Evolutionary conservation across 2,329 filamentous ascomycete genomes (phyloP).

Genomic region (Colletotrichum agaves): DNA sequence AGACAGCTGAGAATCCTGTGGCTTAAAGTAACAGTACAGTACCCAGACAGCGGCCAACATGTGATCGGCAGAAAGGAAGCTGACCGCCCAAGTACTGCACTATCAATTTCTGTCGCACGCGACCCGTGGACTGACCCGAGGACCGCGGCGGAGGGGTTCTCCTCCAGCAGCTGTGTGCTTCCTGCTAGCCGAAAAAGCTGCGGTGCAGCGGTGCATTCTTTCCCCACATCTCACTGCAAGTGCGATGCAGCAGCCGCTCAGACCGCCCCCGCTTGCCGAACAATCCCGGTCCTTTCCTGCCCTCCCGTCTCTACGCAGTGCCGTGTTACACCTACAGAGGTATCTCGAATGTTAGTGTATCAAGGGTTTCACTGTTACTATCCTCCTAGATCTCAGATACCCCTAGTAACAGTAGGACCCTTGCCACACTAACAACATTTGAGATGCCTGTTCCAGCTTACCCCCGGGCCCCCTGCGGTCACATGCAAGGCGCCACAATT

Average conservation of each 20-base stretch:
- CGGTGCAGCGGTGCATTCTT: slow-evolving; percentile 15
- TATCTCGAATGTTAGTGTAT: no score
- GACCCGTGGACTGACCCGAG: slow-evolving; percentile 13
- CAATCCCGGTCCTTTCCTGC: slow-evolving; percentile 22
- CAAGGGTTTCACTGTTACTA: no score
- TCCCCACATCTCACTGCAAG: slow-evolving; percentile 21
- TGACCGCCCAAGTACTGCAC: slow-evolving; percentile 12
- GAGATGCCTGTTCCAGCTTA: slow-evolving; percentile 15
- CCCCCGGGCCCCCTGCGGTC: slow-evolving; percentile 34
- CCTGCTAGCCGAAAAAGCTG: slow-evolving; percentile 27
- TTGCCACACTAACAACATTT: no score
- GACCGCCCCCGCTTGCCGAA: slow-evolving; percentile 16
- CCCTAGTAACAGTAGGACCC: no score
- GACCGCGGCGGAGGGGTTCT: slow-evolving; percentile 25
- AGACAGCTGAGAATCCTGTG: no score
- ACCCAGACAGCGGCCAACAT: neutral
- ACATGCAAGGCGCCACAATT: slow-evolving; percentile 36
- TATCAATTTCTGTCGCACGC: slow-evolving; percentile 29
- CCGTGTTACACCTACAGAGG: no score
- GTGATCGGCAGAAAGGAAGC: slow-evolving; percentile 33
- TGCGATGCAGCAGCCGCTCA: slow-evolving; percentile 22
- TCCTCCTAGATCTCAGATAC: no score
- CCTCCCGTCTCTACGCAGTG: neutral
- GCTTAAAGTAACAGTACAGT: no score
- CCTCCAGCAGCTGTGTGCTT: slow-evolving; percentile 20